phyloP scores from a whole-genome alignment of 768 basidiomycete species.

The Mycena pura region DNA sequence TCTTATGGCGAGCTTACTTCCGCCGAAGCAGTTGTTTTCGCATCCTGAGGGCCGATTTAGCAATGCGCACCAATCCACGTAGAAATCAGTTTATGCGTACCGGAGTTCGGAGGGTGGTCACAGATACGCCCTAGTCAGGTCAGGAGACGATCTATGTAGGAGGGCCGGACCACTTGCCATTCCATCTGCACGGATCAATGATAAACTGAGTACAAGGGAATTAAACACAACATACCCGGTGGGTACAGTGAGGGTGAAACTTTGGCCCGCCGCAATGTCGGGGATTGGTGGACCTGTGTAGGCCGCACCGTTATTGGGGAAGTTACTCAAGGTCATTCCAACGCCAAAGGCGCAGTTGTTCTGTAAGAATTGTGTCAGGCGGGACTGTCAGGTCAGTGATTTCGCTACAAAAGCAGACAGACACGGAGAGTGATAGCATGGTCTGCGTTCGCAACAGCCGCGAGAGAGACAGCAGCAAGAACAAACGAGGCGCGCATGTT shows the following conservation, averaged over 20 bases:
- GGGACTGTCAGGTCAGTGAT: background rate
- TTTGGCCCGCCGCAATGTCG: background rate
- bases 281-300: conserved; percentile 6
- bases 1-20: background rate
- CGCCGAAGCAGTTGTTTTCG: conserved; percentile 15
- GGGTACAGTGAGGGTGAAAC: background rate
- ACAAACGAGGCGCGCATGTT: background rate
- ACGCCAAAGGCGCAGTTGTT: conserved; percentile 16
- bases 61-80: background rate
- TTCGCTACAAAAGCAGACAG: background rate
- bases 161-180: background rate
- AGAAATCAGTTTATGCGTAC: background rate
- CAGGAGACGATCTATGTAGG: background rate
- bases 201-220: background rate
- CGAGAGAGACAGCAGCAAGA: background rate
- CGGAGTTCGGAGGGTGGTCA: conserved; percentile 9
- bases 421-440: conserved; percentile 12
- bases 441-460: background rate
- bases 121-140: conserved; percentile 5
- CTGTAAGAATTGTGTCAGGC: background rate
- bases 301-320: conserved; percentile 4
- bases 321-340: conserved; percentile 8
- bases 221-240: background rate
- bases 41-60: background rate
- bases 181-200: background rate